Base-by-base conservation (phyloP, 495 filamentous ascomycete genomes). In the Neurospora sp. region DNA sequence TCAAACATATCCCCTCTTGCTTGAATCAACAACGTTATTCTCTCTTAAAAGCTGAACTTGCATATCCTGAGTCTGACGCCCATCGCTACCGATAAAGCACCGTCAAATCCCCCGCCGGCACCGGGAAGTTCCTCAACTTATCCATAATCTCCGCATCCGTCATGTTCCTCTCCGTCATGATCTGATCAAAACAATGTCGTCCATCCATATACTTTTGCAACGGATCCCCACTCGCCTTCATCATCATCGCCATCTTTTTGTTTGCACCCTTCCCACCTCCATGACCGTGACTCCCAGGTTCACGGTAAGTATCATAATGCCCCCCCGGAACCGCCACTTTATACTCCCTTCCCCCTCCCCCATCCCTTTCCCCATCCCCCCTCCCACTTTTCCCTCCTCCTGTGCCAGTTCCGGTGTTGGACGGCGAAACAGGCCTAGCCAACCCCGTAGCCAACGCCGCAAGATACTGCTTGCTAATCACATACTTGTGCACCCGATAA, bases 401-500 rank as follows among this genome's bases (percentile, higher is more conserved):
- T 27, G 27, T 27, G 27, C 27, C 27, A 27, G 27, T 27, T 27
- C 27, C 27, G 27, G 27, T 27, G 27, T 27, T 27, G 27, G 54
- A 62, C 1, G 54, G 54, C 5, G 54, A 62, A 69, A 75, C 35
- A n/a, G 77, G 80, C 31, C 78, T 74, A 39, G 76, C 74, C 73
- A 81, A 79, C 38, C 81, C 82, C 69, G 82, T 84, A 3, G 79
- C 85, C 69, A 84, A 77, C 62, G 78, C 76, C 41, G 82, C 80
- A 20, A 88, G 77, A 59, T 84, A 84, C 73, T 84, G 83, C 74
- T 90, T 89, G 27, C 27, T 27, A 27, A 94, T 87, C 5, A 93
- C 92, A 78, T 96, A 96, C 79, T 94, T 94, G 83, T 98, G 94
- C 40, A 97, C 91, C 20, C 96, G 89, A 81, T 97, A 97, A n/a